phyloP scores from a whole-genome alignment of 768 basidiomycete genomes.

The Amanita molliuscula region DNA sequence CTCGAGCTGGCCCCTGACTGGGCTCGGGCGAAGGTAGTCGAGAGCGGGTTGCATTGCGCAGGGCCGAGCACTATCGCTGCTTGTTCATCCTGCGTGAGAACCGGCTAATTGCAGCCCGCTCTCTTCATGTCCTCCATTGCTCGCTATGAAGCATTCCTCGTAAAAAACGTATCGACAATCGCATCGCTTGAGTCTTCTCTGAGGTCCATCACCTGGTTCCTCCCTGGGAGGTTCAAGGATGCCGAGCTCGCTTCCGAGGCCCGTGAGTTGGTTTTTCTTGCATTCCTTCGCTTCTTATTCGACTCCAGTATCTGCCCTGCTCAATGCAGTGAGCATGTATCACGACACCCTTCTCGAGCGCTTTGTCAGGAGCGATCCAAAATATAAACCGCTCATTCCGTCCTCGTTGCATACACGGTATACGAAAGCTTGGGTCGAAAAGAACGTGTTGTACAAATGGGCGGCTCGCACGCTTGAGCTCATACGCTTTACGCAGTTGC shows the following conservation, averaged over 20 bases:
- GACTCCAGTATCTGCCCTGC: slow-evolving; percentile 68
- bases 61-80: slow-evolving; percentile 1
- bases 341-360: slow-evolving; percentile 85
- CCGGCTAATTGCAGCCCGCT: not conserved
- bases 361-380: slow-evolving; percentile 52
- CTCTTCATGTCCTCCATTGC: slow-evolving; percentile 50
- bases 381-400: slow-evolving; percentile 67
- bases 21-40: slow-evolving; percentile 51
- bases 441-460: slow-evolving; percentile 65
- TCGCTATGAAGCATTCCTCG: slow-evolving; percentile 74
- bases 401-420: slow-evolving; percentile 77
- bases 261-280: slow-evolving; percentile 44
- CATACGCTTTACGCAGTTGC: slow-evolving; percentile 70
- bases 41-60: slow-evolving; percentile 18
- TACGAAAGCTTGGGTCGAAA: slow-evolving; percentile 79
- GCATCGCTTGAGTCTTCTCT: slow-evolving; percentile 83
- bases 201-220: slow-evolving; percentile 87
- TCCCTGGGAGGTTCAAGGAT: slow-evolving; percentile 96
- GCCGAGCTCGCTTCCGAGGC: slow-evolving; percentile 93
- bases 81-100: slow-evolving; percentile 3
- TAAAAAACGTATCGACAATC: slow-evolving; percentile 79
- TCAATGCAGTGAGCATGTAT: slow-evolving; percentile 87
- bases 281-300: slow-evolving; percentile 9
- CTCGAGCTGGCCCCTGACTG: slow-evolving; percentile 68
- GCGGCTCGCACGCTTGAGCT: slow-evolving; percentile 66